Evolutionary conservation across 768 basidiomycete species (phyloP).

Genomic region (Chlorophyllum brunneum): DNA sequence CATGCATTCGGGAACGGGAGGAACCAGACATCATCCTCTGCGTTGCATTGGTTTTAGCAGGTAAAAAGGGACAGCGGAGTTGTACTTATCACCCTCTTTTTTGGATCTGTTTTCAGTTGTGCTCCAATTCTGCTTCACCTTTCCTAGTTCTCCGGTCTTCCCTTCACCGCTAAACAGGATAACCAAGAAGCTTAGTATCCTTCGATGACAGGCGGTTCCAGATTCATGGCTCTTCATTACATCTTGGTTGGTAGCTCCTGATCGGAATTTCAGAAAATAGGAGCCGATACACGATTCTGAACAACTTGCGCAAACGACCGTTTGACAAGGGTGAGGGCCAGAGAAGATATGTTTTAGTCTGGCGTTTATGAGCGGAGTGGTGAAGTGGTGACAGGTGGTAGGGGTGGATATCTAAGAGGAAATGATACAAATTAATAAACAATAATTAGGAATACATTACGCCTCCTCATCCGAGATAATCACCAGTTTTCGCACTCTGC

Average conservation of each 20-base stretch:
- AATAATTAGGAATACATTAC: not conserved
- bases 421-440: too few relatives aligned
- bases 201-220: not conserved
- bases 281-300: not conserved
- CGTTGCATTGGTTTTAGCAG: not conserved
- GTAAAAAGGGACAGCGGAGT: constrained; percentile 9
- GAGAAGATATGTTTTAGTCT: too few relatives aligned
- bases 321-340: constrained; percentile 1
- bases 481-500: not conserved
- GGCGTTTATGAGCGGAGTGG: too few relatives aligned
- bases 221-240: constrained; percentile 3
- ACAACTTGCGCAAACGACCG: not conserved
- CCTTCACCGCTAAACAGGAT: constrained; percentile 4
- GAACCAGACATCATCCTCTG: not conserved
- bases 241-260: not conserved
- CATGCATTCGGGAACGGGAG: not conserved
- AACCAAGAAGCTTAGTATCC: constrained; percentile 2
- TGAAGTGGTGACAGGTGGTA: too few relatives aligned
- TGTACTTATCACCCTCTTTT: constrained; percentile 11
- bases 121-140: not conserved
- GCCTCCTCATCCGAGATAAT: constrained; percentile 10
- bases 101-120: not conserved
- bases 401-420: too few relatives aligned
- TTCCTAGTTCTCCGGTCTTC: not conserved
- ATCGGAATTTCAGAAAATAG: constrained; percentile 2